A percentile compares a stretch with the other conserved stretches of the same genome.
phyloP scores from a whole-genome alignment of 1,284 basidiomycete genomes.

The Schizophyllum commune region DNA sequence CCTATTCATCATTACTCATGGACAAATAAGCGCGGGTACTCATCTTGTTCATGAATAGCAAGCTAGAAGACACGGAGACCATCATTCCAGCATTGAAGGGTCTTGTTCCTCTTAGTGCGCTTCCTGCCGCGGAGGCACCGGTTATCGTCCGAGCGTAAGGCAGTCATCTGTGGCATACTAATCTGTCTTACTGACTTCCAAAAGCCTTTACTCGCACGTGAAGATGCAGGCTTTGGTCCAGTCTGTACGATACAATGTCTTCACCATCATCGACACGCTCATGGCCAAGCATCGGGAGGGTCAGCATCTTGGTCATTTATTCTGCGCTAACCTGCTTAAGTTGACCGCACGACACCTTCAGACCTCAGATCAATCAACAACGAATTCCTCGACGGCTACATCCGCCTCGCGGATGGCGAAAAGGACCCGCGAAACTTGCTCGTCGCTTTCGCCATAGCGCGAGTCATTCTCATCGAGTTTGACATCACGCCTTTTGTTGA shows the following conservation, averaged over 20 bases:
- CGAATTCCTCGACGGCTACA: constrained; percentile 73
- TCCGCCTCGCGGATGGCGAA: constrained; percentile 82
- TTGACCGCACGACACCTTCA: constrained; percentile 24
- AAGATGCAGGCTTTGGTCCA: constrained; percentile 81
- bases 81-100: constrained; percentile 73
- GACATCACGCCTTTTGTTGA: constrained; percentile 62
- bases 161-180: too few species aligned
- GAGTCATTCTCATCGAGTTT: constrained; percentile 84
- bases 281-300: constrained; percentile 69
- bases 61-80: constrained; percentile 80
- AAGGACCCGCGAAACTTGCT: constrained; percentile 97
- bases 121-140: constrained; percentile 69
- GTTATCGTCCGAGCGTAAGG: constrained; percentile 65
- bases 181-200: neutral
- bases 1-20: too few species aligned
- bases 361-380: constrained; percentile 69
- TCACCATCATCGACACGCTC: constrained; percentile 76
- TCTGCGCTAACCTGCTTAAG: too few species aligned
- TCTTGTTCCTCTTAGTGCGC: constrained; percentile 58
- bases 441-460: constrained; percentile 82
- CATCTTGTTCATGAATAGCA: constrained; percentile 76
- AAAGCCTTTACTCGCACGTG: constrained; percentile 72
- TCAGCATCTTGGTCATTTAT: constrained; percentile 29
- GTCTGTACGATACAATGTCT: constrained; percentile 76
- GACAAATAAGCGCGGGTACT: constrained; percentile 88